Base-by-base conservation (phyloP, 2,329 filamentous ascomycete genomes). In the Monosporascus sp. region DNA sequence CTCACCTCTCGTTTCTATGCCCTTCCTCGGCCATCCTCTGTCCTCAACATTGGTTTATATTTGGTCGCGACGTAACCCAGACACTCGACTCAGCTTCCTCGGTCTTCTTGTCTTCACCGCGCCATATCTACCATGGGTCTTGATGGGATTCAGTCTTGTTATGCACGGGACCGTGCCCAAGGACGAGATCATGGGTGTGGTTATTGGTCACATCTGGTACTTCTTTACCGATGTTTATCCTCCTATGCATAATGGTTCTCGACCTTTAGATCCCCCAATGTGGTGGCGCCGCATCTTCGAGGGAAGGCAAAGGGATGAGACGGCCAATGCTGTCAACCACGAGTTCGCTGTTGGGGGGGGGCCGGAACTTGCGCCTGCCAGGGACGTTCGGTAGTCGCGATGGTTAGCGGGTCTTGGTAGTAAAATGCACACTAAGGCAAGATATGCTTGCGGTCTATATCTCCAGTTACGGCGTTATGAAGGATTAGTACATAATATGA, bases 221-320 rank as follows among this genome's bases (percentile, higher is more conserved):
- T 99, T 97, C 75, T 97, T 97, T 72, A 89, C 86, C 55, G 94
- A 99, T 69, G 92, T 99, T 17, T 99, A 96, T 71, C 94, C 94
- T 3, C 89, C 91, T 3, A 81, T 97, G 44, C 89, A 97, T 72
- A 85, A 88, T 58, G 91, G 91, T 19, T 86, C 88, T 50, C 81
- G 89, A 52, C 94, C 94, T 1, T 78, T 99, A 48, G 93, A 96
- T 63, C 93, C 94, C 38, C 94, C 94, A 0, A 74, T 76, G 55
- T 97, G 90, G 86, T 99, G 93, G 93, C 82, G 89, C 54, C 81
- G 91, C 43, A 66, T 97, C 19, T 96, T 96, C 65, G 91, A 86
- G 60, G 75, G 79, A n/a, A 74, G 76, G 48, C 73, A 68, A 37
- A 67, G 64, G 35, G 70, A 75, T 27, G 76, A 80, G 47, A 78